phyloP scores from a whole-genome alignment of 805 yeast genomes.

The Yarrowia sp. region DNA sequence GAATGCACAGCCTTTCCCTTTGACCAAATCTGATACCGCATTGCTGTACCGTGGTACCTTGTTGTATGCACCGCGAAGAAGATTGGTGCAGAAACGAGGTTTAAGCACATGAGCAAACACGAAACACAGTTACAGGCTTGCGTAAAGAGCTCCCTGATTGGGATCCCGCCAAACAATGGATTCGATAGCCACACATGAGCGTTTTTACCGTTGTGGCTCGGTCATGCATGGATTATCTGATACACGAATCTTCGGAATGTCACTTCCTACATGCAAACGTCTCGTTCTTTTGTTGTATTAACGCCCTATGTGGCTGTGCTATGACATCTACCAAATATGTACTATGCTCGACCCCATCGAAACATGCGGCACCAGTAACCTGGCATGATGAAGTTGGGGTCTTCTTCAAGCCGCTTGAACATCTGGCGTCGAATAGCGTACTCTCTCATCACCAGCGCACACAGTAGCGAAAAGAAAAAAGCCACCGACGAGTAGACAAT shows the following conservation, averaged over 20 bases:
- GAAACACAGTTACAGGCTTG: neutral
- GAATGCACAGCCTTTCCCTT: neutral
- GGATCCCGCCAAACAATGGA: neutral
- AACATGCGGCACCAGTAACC: conserved; percentile 22
- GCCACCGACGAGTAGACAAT: conserved; percentile 26
- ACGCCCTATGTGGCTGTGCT: neutral
- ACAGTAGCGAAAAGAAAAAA: neutral
- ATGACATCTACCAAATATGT: neutral
- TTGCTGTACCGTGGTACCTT: neutral
- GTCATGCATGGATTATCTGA: neutral
- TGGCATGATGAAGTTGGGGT: conserved; percentile 2
- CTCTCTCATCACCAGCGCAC: conserved; percentile 16
- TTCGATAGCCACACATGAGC: neutral
- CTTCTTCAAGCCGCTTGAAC: neutral
- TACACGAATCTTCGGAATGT: neutral
- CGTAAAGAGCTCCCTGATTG: neutral
- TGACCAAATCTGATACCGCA: neutral
- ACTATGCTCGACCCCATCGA: neutral
- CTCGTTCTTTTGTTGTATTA: neutral
- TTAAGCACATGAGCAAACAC: neutral
- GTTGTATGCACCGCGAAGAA: neutral
- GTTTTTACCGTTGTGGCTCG: neutral
- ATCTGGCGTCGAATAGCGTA: neutral
- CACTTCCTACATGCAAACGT: too few species aligned
- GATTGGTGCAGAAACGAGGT: neutral